Base-by-base conservation (phyloP, 768 basidiomycete species). In the Lactarius trivialis region DNA sequence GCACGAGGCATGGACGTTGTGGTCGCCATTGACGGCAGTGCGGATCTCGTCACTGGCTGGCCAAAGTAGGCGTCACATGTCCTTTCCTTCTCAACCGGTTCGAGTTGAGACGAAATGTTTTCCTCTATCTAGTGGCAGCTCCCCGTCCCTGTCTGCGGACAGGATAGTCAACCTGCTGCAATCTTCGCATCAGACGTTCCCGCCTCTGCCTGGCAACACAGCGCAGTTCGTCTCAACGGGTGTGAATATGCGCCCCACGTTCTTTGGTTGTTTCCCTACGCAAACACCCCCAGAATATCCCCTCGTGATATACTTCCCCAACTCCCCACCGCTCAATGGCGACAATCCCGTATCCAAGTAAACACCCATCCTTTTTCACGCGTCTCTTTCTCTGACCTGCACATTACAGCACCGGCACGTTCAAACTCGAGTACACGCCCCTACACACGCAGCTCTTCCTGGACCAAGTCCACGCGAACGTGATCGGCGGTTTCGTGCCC, bases 191-290 rank as follows among this genome's bases (percentile, higher is more conserved):
- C 83, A 85, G 63, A 72, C 71, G 50, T 83, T 89, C 69, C 88
- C 88, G 2, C 84, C 85, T 3, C 81, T 88, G 36, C 88, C 88
- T 17, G 68, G 73, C 7, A 78, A 76, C 9, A 67, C 76, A 0
- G 76, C 76, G 3, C 77, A 77, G 14, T 90, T 88, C 71, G 69
- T 86, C 37, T 71, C 74, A 1, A 80, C 79, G 5, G 86, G 88
- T 37, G 78, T 89, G 1, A 89, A 85, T 68, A 75, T 74, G 50
- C 81, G 85, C 30, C 82, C 89, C 2, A 88, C 87, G 0, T 91
- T 93, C 75, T 92, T 91, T 74, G 91, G 91, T 3, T 92, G 91
- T 70, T 74, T 86, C 68, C 81, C 84, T 17, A 69, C 58, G 3
- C 70, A 78, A 51, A 71, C 30, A 4, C 79, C 84, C 15, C 73